Conservation (phyloP, 1,284 basidiomycete genomes). For the Malassezia nana region DNA sequence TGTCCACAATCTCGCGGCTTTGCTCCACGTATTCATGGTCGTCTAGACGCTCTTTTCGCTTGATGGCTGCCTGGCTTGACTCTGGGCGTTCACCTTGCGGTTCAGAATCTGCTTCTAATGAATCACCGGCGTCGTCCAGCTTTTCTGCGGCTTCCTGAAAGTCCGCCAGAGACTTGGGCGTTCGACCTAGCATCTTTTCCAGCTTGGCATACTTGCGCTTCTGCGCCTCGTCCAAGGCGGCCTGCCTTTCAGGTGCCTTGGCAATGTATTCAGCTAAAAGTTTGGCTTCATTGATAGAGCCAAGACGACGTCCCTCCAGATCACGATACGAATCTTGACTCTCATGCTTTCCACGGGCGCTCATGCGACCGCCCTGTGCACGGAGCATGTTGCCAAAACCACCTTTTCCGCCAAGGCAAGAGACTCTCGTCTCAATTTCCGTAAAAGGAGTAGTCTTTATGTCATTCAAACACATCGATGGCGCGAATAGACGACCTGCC, state of each 20-base stretch:
- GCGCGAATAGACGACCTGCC: background rate
- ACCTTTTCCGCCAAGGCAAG: conserved; percentile 74
- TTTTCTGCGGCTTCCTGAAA: conserved; percentile 45
- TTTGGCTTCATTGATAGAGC: conserved; percentile 91
- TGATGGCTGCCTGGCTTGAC: conserved; percentile 55
- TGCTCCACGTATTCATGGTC: conserved; percentile 87
- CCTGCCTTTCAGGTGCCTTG: conserved; percentile 68
- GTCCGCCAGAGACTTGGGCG: conserved; percentile 33
- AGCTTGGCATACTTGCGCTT: conserved; percentile 75
- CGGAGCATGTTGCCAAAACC: conserved; percentile 93
- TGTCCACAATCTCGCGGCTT: conserved; percentile 80
- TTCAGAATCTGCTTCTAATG: conserved; percentile 42
- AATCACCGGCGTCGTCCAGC: conserved; percentile 33
- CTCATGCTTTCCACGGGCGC: conserved; percentile 53
- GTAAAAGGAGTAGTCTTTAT: background rate
- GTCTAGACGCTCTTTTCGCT: conserved; percentile 66
- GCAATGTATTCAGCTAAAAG: conserved; percentile 84
- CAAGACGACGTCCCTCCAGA: conserved; percentile 74
- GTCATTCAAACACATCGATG: background rate
- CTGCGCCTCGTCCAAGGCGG: conserved; percentile 56
- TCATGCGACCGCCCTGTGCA: conserved; percentile 95
- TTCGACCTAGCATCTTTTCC: conserved; percentile 51
- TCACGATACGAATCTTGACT: conserved; percentile 95
- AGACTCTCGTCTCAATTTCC: conserved; percentile 25
- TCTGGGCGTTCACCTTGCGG: background rate